Base-by-base conservation (phyloP, 352 stramenopile genomes). In the Pythium plurisporium region DNA sequence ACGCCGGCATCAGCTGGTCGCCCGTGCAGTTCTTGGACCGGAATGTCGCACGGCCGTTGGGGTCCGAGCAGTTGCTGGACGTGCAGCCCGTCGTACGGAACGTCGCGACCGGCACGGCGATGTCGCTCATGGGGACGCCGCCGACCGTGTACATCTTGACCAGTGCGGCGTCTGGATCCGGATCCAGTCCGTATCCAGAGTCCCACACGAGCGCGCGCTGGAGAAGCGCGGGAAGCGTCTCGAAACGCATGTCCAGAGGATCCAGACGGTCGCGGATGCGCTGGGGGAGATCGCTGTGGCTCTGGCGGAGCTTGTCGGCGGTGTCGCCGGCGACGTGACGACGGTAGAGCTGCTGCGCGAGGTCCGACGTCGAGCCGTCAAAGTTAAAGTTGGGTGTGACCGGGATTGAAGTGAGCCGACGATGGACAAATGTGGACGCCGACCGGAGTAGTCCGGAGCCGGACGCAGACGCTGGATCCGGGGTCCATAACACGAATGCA, bases 201-300 rank as follows among this genome's bases (percentile, higher is more conserved):
- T 79, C 67, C 72, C 72, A 79, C 6, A 79, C 29, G 4, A 79
- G 34, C 17, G 72, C 64, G 11, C 62, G 67, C 51, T 79, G 73
- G 10, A 78, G 59, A 23, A 73, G 55, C 19, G 43, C 30, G 2
- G 59, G 34, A 0, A 59, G 43, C 17, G 30, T 11, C 14, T 49
- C 48, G 29, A 64, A 64, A 25, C 47, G 47, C 10, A 64, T 8
- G 7, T 26, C 38, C 12, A 57, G 4, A 0, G 26, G 15, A 25
- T 38, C 33, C 1, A 64, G 47, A 1, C 46, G 48, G 8, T 25
- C 30, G 5, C 27, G 45, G 29, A 64, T 53, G 1, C 38, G 49
- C 2, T 26, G 23, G 2, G 56, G 56, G 14, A 67, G 23, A n/a
- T 57, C 44, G 9, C 30, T 26, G 12, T 52, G 26, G 46, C 27